A percentile compares a stretch with the other conserved stretches of the same genome.
Evolutionary conservation across 345 rosid species (phyloP).

Genomic region (Erysimum cheiranthoides): DNA sequence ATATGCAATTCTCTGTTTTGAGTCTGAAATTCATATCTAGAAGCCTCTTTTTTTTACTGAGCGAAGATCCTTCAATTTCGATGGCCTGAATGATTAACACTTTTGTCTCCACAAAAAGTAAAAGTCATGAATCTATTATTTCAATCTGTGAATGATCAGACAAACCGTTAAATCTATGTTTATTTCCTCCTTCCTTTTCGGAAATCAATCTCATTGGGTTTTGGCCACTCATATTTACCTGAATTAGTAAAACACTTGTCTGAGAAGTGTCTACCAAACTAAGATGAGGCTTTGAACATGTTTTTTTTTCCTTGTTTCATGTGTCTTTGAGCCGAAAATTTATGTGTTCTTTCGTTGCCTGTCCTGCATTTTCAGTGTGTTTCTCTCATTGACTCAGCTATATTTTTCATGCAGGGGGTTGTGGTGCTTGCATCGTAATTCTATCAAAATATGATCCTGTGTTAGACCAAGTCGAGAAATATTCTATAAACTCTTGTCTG

Average conservation of each 20-base stretch:
- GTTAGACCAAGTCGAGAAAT: constrained; percentile 62
- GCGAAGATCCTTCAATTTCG: neutral
- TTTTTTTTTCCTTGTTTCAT: neutral
- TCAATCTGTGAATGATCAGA: neutral
- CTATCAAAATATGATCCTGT: constrained; percentile 68
- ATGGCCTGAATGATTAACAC: neutral
- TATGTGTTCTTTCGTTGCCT: neutral
- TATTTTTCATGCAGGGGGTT: constrained; percentile 66
- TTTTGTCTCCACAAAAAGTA: constrained; percentile 3
- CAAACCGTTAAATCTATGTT: neutral
- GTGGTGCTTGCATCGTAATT: constrained; percentile 87
- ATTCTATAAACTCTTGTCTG: constrained; percentile 74
- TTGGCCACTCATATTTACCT: neutral
- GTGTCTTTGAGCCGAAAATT: neutral
- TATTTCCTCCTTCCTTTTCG: neutral
- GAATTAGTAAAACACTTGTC: neutral
- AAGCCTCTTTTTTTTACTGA: neutral
- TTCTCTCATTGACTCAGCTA: neutral
- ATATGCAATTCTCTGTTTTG: neutral
- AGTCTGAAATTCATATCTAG: neutral
- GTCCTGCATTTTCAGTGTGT: neutral
- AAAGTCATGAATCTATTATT: neutral
- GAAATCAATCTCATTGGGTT: neutral
- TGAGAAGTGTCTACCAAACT: neutral
- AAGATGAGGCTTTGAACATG: constrained; percentile 9